A percentile compares a stretch with the other conserved stretches of the same genome.
Conservation (phyloP, 257 asterid genomes). For the Jacaranda copaia region DNA sequence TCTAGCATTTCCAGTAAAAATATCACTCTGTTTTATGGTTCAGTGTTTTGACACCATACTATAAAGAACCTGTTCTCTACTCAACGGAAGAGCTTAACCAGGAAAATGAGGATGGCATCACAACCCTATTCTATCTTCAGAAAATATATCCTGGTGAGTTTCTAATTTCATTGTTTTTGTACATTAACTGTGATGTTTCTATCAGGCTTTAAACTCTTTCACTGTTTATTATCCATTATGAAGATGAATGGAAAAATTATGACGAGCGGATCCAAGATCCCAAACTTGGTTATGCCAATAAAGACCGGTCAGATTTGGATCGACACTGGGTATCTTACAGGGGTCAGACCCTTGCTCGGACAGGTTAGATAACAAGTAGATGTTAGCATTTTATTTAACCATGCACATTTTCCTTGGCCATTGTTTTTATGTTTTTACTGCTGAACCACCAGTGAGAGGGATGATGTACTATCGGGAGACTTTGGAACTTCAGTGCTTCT, state of each 20-base stretch:
- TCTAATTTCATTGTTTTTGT: conserved; percentile 29
- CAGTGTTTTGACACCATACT: conserved; percentile 97
- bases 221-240: conserved; percentile 20
- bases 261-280: conserved; percentile 74
- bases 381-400: conserved; percentile 21
- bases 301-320: conserved; percentile 66
- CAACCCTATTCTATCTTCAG: conserved; percentile 90
- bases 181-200: conserved; percentile 26
- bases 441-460: conserved; percentile 78
- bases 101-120: conserved; percentile 96
- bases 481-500: conserved; percentile 92
- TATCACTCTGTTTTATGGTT: conserved; percentile 35
- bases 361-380: conserved; percentile 60
- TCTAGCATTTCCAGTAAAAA: conserved; percentile 19
- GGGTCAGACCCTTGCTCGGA: conserved; percentile 98
- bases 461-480: conserved; percentile 97
- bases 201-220: conserved; percentile 30
- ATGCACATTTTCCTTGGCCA: conserved; percentile 13
- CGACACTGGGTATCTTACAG: conserved; percentile 97
- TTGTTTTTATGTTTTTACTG: conserved; percentile 18
- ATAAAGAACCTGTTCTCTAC: conserved; percentile 86
- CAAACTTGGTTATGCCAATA: conserved; percentile 44
- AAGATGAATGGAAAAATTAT: conserved; percentile 94
- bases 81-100: conserved; percentile 85
- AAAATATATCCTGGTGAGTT: conserved; percentile 91